A percentile compares a stretch with the other conserved stretches of the same genome.
Conservation (phyloP, 129 eudicot genomes). For the Glebionis coronaria region DNA sequence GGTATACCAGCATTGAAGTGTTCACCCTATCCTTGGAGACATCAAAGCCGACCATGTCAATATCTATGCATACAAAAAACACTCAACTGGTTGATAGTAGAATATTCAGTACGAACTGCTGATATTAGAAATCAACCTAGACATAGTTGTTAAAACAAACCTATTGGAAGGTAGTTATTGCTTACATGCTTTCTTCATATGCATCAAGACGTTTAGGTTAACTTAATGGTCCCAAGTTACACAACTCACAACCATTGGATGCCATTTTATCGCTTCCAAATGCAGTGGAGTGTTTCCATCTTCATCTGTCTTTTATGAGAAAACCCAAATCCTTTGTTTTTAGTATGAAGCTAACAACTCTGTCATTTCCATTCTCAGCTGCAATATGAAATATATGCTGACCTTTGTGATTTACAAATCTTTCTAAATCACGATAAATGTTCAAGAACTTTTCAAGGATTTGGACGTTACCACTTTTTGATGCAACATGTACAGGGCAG, state of each 20-base stretch:
- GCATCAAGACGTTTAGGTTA: constrained; percentile 30
- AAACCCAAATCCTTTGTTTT: constrained; percentile 26
- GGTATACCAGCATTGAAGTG: too few relatives aligned
- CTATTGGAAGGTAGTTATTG: constrained; percentile 33
- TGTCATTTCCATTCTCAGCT: constrained; percentile 38
- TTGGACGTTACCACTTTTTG: constrained; percentile 15
- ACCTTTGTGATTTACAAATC: constrained; percentile 26
- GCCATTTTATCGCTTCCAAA: constrained; percentile 41
- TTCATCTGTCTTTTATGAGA: constrained; percentile 37
- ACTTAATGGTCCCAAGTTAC: constrained; percentile 37
- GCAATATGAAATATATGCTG: constrained; percentile 46
- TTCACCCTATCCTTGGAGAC: too few relatives aligned
- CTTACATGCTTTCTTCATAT: constrained; percentile 44
- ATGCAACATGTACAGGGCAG: constrained; percentile 20
- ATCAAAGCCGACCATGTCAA: constrained; percentile 49
- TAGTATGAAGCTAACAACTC: constrained; percentile 30
- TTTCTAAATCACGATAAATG: constrained; percentile 28
- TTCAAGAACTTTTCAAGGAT: constrained; percentile 33
- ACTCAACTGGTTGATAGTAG: neutral
- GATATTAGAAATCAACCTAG: neutral
- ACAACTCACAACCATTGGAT: constrained; percentile 35
- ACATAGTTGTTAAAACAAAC: constrained; percentile 11
- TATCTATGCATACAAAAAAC: constrained; percentile 24
- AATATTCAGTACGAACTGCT: neutral
- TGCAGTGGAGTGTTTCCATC: constrained; percentile 54